Base-by-base conservation (phyloP, 768 basidiomycete species). In the Leucocoprinus leucothites region DNA sequence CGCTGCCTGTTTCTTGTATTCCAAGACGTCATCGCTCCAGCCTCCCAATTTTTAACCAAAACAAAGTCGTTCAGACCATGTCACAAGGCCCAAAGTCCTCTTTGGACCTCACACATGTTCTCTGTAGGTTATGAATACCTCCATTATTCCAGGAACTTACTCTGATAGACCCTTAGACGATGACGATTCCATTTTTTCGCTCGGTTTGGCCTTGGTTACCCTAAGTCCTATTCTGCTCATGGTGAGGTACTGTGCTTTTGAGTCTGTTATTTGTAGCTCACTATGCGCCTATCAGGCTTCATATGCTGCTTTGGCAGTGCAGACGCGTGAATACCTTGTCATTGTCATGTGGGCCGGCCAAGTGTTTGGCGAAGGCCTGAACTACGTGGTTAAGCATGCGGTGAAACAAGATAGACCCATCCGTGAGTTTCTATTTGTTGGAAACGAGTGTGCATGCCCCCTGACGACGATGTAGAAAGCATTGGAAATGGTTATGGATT, bases 311-410 rank as follows among this genome's bases (percentile, higher is more conserved):
- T 74, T 93, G 9, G 80, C 84, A 1, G 78, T 90, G 2, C 82
- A 86, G 58, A 89, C 87, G 3, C 84, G 91, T 25, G 91, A 94
- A 68, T 79, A 87, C 48, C 71, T 86, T n/a, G 79, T 94, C 65
- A 78, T 91, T 58, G 77, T 84, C 42, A 92, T 93, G 90, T 91
- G 90, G 87, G 76, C 77, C 0, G 91, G 91, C 28, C 91, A 94
- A 65, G 65, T 90, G 51, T 71, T 76, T 3, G 86, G 86, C 31
- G 91, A 93, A 65, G 81, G 66, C 2, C 66, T 89, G 56, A 94
- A 91, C 61, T 82, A 78, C 65, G 64, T 83, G 25, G 63, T 93
- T 21, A 94, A 94, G 66, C 83, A 74, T 45, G 56, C 74, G 36
- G 69, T 92, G 36, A 87, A 85, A 64, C 76, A 91, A 63, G 82